These are phyloP conservation scores for Paecilomyces dactylethromorphus DNA, from an alignment of 2,329 filamentous ascomycete species.

Conservation along the genomic window DNA sequence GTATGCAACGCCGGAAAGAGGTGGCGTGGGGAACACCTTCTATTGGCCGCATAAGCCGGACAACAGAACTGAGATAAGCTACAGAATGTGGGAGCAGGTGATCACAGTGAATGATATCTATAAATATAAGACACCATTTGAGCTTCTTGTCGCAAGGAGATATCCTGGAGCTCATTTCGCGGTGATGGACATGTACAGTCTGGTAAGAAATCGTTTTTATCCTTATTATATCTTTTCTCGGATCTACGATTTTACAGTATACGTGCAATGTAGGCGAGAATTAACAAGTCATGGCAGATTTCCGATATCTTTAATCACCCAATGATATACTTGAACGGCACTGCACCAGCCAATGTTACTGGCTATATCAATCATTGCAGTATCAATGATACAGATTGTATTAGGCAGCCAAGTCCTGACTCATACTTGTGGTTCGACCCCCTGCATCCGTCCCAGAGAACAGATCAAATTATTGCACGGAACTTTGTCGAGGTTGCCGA, in stretches of 20 bases:
- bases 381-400: constrained; percentile 32
- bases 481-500: constrained; percentile 51
- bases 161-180: constrained; percentile 55
- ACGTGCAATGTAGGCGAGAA: neutral
- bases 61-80: constrained; percentile 47
- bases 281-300: constrained; percentile 32
- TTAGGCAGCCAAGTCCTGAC: constrained; percentile 18
- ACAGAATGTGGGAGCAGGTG: constrained; percentile 48
- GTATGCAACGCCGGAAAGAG: constrained; percentile 50
- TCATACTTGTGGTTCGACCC: constrained; percentile 54
- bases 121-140: constrained; percentile 45
- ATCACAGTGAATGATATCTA: constrained; percentile 46
- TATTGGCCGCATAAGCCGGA: constrained; percentile 43
- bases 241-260: neutral
- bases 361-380: constrained; percentile 53
- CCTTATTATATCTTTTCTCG: neutral
- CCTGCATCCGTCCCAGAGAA: constrained; percentile 63
- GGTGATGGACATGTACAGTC: constrained; percentile 59
- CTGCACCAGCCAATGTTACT: constrained; percentile 55
- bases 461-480: constrained; percentile 51
- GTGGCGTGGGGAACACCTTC: constrained; percentile 36
- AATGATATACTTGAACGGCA: constrained; percentile 46
- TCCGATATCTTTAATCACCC: constrained; percentile 60
- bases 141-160: constrained; percentile 33
- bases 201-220: constrained; percentile 33